Conservation (phyloP, 768 basidiomycete species). For the Mycena rosella region DNA sequence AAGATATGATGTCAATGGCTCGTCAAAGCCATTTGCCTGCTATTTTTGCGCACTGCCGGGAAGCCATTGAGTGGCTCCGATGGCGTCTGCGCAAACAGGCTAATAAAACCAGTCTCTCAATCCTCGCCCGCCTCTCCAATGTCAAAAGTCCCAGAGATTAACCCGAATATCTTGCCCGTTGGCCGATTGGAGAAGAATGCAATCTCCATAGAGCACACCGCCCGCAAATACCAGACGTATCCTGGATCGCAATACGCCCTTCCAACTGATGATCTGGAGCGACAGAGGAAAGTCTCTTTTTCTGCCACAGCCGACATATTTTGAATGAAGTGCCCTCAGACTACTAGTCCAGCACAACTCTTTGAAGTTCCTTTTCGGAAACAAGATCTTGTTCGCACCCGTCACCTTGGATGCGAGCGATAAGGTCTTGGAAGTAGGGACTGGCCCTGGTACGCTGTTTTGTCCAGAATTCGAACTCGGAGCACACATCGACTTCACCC, state of each 20-base stretch:
- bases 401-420: conserved; percentile 15
- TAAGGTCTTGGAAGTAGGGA: conserved; percentile 30
- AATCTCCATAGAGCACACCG: conserved; percentile 1
- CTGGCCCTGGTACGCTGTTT: conserved; percentile 25
- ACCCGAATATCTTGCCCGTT: not conserved
- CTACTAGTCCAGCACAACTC: conserved; percentile 30
- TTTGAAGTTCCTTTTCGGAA: conserved; percentile 26
- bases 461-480: not conserved
- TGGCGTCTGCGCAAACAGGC: no score
- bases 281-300: conserved; percentile 17
- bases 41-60: no score
- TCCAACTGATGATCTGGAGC: conserved; percentile 31
- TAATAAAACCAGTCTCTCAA: not conserved
- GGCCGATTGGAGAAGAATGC: not conserved
- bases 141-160: not conserved
- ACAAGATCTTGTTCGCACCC: conserved; percentile 28
- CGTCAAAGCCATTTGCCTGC: no score
- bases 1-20: no score
- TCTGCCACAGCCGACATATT: not conserved
- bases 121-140: not conserved
- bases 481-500: no score
- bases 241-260: conserved; percentile 34
- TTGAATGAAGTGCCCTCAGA: conserved; percentile 12
- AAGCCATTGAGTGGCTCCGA: no score
- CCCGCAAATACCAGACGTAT: conserved; percentile 30